Evolutionary conservation across 768 basidiomycete species (phyloP), one percentile per base, ranked within the genome.

Genomic region (Lyophyllum shimeji): DNA sequence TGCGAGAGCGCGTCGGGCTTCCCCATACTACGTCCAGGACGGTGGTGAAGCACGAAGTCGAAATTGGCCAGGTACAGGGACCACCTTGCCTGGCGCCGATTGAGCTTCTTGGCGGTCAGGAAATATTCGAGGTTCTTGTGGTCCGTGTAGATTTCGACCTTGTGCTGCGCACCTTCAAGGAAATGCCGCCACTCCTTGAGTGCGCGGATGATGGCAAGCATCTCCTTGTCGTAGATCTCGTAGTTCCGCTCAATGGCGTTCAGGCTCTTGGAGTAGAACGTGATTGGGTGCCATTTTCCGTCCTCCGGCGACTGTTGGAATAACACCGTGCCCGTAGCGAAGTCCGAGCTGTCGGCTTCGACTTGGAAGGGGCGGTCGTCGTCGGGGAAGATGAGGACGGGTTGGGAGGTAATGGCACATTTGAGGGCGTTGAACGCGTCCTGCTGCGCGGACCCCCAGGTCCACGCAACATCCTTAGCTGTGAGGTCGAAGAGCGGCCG

Each of bases 151-250:
- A 52, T 23, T n/a, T 52, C 24, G 20, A 52, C 12, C 21, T 43
- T 44, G 18, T 52, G 42, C 4, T 37, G 24, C 21, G 39, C 21
- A 34, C 68, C 48, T 39, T 55, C 48, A 0, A 58, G 52, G 52
- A 50, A 40, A 47, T 65, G 65, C 24, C 60, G n/a, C 67, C 63
- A 67, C 6, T 60, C 45, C 1, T 57, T 25, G 0, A 77, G 58
- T 0, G 67, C 62, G n/a, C 59, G 23, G 8, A 81, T 66, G 11
- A 81, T 74, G 0, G 74, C 78, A 5, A 81, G 66, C 0, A 81
- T 49, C 60, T 83, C 80, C 59, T 72, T 75, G 60, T 82, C 69
- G 51, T 74, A 63, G 24, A 66, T 63, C 21, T 72, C 64, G 60
- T 80, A 80, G 55, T 81, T 80, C 7, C 61, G 48, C 53, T 81